Percentiles rank a stretch among this genome's conserved stretches.
Conservation (phyloP, 1,139 yeast species). For the Debaryomycetaceae sp. region DNA sequence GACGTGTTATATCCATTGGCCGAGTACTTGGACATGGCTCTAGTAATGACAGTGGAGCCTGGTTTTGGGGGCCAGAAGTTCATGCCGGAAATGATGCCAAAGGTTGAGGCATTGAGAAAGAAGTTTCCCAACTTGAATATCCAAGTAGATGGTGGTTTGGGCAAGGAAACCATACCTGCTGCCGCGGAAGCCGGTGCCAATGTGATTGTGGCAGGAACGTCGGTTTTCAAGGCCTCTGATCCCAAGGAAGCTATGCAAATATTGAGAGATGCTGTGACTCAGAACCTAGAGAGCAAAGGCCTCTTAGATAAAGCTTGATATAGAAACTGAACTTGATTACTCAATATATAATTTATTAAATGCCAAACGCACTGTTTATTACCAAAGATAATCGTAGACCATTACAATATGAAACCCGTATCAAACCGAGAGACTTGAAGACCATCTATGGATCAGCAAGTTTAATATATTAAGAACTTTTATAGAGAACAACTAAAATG, state of each 20-base stretch:
- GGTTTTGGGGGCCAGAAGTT: slow-evolving; percentile 98
- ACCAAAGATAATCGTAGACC: background rate
- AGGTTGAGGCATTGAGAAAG: slow-evolving; percentile 72
- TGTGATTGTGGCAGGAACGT: slow-evolving; percentile 96
- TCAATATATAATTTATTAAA: background rate
- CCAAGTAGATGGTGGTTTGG: slow-evolving; percentile 97
- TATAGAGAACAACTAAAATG: slow-evolving; percentile 32
- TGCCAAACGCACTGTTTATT: background rate
- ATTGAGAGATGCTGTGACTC: slow-evolving; percentile 60
- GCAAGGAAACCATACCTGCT: slow-evolving; percentile 72
- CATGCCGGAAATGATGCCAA: slow-evolving; percentile 95
- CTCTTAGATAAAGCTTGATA: slow-evolving; percentile 12
- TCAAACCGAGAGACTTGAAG: too few relatives aligned
- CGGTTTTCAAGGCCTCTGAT: slow-evolving; percentile 80
- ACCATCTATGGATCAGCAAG: too few relatives aligned
- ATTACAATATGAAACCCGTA: too few relatives aligned
- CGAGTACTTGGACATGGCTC: slow-evolving; percentile 81
- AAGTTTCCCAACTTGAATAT: slow-evolving; percentile 78
- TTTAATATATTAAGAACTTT: too few relatives aligned
- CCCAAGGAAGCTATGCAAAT: slow-evolving; percentile 70
- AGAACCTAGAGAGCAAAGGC: slow-evolving; percentile 26
- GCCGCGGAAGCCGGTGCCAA: slow-evolving; percentile 97
- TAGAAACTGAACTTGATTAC: background rate
- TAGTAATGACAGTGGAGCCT: slow-evolving; percentile 98
- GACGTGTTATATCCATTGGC: slow-evolving; percentile 78